These are phyloP conservation scores for Avena atlantica DNA, from an alignment of 176 grass and related monocot species.

Conservation along the genomic window DNA sequence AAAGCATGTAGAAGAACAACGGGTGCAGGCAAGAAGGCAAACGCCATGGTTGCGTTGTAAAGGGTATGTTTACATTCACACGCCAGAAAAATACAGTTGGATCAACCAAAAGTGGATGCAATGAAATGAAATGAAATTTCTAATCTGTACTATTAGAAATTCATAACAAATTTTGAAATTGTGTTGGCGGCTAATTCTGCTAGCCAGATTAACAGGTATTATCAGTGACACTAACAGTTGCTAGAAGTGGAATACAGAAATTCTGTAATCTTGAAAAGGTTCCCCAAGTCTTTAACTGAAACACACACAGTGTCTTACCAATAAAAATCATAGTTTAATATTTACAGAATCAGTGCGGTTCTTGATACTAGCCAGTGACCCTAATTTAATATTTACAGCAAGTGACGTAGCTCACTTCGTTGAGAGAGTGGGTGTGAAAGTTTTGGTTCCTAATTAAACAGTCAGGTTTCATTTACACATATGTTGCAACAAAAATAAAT, in stretches of 20 bases:
- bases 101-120: neutral
- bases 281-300: neutral
- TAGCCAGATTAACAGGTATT: neutral
- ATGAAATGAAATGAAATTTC: neutral
- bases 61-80: neutral
- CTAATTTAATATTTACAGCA: neutral
- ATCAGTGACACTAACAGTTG: neutral
- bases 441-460: neutral
- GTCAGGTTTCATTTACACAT: neutral
- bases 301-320: neutral
- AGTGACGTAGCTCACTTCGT: neutral
- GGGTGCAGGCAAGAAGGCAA: neutral
- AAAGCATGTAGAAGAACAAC: neutral
- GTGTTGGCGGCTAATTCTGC: neutral
- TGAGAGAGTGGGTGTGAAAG: neutral
- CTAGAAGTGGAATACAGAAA: neutral
- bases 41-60: neutral
- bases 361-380: neutral
- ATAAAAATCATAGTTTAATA: neutral
- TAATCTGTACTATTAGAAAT: neutral
- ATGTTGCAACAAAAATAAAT: neutral
- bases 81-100: neutral
- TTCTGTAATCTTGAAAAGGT: neutral
- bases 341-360: neutral
- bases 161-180: neutral